A percentile compares a stretch with the other conserved stretches of the same genome.
These are phyloP conservation scores for Cunninghamia lanceolata DNA, from an alignment of 75 land plant genomes.

Conservation along the genomic window DNA sequence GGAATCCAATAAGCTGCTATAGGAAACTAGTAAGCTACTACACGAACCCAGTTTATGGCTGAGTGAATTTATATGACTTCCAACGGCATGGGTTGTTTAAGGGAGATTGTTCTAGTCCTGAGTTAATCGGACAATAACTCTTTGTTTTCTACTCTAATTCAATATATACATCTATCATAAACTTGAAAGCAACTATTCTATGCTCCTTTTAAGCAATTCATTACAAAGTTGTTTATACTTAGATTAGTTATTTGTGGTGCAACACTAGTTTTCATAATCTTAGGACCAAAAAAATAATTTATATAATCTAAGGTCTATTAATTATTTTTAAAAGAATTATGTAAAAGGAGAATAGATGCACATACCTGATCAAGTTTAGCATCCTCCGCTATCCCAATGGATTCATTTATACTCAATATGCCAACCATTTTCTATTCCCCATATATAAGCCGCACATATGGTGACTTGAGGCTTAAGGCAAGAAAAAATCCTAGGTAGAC, in stretches of 20 bases:
- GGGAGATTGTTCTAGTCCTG: too few relatives aligned
- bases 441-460: constrained; percentile 22
- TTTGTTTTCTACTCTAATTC: background rate
- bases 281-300: background rate
- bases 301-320: background rate
- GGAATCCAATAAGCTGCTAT: too few relatives aligned
- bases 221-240: background rate
- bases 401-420: constrained; percentile 50
- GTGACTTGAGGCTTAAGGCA: too few relatives aligned
- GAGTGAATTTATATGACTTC: too few relatives aligned
- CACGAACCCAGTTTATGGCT: too few relatives aligned
- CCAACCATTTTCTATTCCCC: constrained; percentile 45
- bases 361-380: constrained; percentile 68
- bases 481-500: too few relatives aligned
- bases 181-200: background rate
- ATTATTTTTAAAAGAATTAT: background rate
- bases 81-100: too few relatives aligned
- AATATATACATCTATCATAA: background rate
- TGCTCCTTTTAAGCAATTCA: background rate
- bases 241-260: background rate
- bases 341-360: constrained; percentile 3
- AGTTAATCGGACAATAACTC: background rate
- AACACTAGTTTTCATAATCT: background rate
- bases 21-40: too few relatives aligned
- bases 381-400: constrained; percentile 61